Percentiles rank a stretch among this genome's conserved stretches.
These are phyloP conservation scores for Herpotrichia juniperi DNA, from an alignment of 2,329 filamentous ascomycete species.

Conservation along the genomic window DNA sequence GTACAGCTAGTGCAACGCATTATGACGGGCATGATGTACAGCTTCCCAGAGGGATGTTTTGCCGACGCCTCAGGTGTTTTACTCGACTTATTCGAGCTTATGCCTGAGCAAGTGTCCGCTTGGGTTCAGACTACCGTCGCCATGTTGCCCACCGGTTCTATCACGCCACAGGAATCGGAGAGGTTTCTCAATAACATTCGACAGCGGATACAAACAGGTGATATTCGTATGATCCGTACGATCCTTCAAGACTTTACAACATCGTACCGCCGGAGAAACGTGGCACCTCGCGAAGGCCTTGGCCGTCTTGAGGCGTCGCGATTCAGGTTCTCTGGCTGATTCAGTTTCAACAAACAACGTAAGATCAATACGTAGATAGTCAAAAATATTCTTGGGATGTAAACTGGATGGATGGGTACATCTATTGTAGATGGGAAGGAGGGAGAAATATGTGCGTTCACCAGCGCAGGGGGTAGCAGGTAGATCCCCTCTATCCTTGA, in stretches of 20 bases:
- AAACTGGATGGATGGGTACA: conserved; percentile 1
- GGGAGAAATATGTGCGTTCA: background rate
- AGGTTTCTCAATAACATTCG: conserved; percentile 80
- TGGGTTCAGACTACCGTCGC: conserved; percentile 88
- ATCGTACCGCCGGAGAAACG: conserved; percentile 88
- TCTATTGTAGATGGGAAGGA: background rate
- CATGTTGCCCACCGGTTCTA: conserved; percentile 80
- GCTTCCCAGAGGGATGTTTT: conserved; percentile 94
- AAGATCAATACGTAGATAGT: background rate
- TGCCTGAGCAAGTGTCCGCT: conserved; percentile 76
- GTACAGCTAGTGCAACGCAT: conserved; percentile 84
- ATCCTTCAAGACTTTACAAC: conserved; percentile 97
- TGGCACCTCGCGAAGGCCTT: conserved; percentile 91
- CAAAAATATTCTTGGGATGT: background rate
- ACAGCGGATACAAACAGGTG: conserved; percentile 72
- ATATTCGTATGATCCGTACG: conserved; percentile 79
- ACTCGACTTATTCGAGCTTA: conserved; percentile 83
- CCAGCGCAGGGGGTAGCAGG: background rate
- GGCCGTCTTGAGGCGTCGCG: conserved; percentile 84
- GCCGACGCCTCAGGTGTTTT: conserved; percentile 93
- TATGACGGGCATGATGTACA: conserved; percentile 99
- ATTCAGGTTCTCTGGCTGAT: conserved; percentile 72
- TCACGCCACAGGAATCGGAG: conserved; percentile 80
- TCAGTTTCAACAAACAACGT: background rate
- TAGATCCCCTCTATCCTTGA: background rate